Conservation (phyloP, 495 filamentous ascomycete genomes). For the Aspergillus steynii region DNA sequence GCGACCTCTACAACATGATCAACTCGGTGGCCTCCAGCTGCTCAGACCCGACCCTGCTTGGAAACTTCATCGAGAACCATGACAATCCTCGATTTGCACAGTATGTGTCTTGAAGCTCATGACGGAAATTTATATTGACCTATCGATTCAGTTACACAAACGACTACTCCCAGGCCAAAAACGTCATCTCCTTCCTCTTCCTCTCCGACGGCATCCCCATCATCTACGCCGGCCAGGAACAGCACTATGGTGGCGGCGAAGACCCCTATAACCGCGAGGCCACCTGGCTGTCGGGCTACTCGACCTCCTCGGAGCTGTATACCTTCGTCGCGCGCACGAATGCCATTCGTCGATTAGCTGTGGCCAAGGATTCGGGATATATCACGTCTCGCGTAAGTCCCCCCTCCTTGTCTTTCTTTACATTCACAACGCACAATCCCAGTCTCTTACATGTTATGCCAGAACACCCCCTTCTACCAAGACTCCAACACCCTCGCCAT, state of each 20-base stretch:
- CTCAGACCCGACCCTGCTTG: conserved; percentile 62
- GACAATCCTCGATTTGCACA: conserved; percentile 69
- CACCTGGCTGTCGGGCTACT: conserved; percentile 50
- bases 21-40: conserved; percentile 55
- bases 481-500: conserved; percentile 60
- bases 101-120: conserved; percentile 5
- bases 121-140: not conserved
- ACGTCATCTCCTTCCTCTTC: conserved; percentile 70
- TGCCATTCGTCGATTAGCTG: conserved; percentile 17
- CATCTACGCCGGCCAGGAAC: conserved; percentile 73
- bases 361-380: conserved; percentile 13
- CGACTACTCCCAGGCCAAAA: conserved; percentile 57
- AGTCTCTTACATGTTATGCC: not conserved
- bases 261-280: conserved; percentile 76
- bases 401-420: not conserved
- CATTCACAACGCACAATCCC: not conserved
- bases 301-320: conserved; percentile 13
- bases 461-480: conserved; percentile 43
- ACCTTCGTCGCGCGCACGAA: conserved; percentile 11
- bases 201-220: conserved; percentile 71
- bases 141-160: conserved; percentile 25
- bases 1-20: conserved; percentile 59
- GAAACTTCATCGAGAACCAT: conserved; percentile 80
- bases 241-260: conserved; percentile 62
- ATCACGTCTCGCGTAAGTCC: conserved; percentile 15